Conservation (phyloP, 331 rosid species). For the Quercus phellos region DNA sequence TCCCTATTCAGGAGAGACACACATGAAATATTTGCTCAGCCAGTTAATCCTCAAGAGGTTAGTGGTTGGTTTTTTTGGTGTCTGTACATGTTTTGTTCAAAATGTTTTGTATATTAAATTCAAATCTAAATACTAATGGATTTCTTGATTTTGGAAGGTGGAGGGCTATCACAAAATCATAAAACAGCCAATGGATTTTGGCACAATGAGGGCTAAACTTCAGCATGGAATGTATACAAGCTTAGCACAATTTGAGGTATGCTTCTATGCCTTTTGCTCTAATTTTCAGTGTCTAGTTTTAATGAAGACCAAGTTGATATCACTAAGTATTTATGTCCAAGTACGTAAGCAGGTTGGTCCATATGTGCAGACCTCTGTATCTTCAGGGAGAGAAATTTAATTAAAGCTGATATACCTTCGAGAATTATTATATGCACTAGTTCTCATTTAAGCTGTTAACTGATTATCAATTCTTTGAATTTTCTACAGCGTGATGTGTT, state of each 20-base stretch:
- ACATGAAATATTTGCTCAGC: constrained; percentile 31
- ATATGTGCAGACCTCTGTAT: not conserved
- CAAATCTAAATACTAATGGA: not conserved
- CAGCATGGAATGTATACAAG: constrained; percentile 34
- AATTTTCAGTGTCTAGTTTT: not conserved
- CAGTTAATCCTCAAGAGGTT: constrained; percentile 43
- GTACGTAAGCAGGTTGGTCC: too few species aligned
- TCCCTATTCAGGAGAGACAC: constrained; percentile 36
- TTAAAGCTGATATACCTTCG: not conserved
- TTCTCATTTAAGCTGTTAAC: not conserved
- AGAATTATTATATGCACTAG: not conserved
- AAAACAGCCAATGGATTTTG: constrained; percentile 65
- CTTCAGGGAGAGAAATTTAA: not conserved
- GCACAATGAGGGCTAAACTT: constrained; percentile 55
- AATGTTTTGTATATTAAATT: not conserved
- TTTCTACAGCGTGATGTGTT: constrained; percentile 42
- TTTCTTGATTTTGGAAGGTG: constrained; percentile 28
- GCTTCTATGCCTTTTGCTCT: not conserved
- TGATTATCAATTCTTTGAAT: constrained; percentile 21
- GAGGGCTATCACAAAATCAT: constrained; percentile 19
- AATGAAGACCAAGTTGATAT: not conserved
- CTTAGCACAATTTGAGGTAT: constrained; percentile 50
- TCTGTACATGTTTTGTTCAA: not conserved
- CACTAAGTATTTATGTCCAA: not conserved
- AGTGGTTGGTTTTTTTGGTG: constrained; percentile 14